A percentile compares a stretch with the other conserved stretches of the same genome.
Evolutionary conservation across 805 yeast genomes (phyloP).

Genomic region (Lipomyces yamanashiensis): DNA sequence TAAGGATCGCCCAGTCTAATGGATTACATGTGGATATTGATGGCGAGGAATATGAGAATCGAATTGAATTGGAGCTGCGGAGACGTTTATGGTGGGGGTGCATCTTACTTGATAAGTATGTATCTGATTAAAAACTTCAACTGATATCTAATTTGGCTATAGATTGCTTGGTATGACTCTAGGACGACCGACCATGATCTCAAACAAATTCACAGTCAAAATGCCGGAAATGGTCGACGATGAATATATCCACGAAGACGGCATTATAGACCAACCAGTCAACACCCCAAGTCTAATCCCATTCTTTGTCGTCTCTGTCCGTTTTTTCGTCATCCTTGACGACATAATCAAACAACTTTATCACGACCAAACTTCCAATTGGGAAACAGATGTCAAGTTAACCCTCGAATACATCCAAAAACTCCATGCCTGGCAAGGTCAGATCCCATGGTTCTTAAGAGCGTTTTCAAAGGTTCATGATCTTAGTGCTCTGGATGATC

Average conservation of each 20-base stretch:
- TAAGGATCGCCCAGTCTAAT: slow-evolving; percentile 52
- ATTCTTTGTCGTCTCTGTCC: slow-evolving; percentile 37
- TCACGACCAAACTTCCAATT: neutral
- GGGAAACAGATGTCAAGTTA: neutral
- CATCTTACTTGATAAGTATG: slow-evolving; percentile 38
- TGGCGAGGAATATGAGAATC: slow-evolving; percentile 29
- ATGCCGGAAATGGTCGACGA: slow-evolving; percentile 40
- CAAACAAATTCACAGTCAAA: slow-evolving; percentile 30
- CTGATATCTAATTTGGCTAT: neutral
- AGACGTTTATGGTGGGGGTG: slow-evolving; percentile 43
- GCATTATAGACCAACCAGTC: slow-evolving; percentile 17
- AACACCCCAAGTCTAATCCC: slow-evolving; percentile 35
- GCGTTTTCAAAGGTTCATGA: neutral
- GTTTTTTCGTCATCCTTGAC: slow-evolving; percentile 39
- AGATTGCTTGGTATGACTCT: slow-evolving; percentile 41
- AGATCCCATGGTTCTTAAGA: neutral
- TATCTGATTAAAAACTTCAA: neutral
- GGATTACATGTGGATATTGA: slow-evolving; percentile 46
- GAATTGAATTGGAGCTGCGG: slow-evolving; percentile 40
- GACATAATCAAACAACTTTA: slow-evolving; percentile 30
- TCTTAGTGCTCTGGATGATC: neutral
- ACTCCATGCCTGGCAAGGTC: neutral
- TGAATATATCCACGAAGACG: slow-evolving; percentile 35
- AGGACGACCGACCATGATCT: slow-evolving; percentile 42
- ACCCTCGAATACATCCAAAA: neutral